These are phyloP conservation scores for Talaromyces wortmannii DNA, from an alignment of 495 filamentous ascomycete species.

Conservation along the genomic window DNA sequence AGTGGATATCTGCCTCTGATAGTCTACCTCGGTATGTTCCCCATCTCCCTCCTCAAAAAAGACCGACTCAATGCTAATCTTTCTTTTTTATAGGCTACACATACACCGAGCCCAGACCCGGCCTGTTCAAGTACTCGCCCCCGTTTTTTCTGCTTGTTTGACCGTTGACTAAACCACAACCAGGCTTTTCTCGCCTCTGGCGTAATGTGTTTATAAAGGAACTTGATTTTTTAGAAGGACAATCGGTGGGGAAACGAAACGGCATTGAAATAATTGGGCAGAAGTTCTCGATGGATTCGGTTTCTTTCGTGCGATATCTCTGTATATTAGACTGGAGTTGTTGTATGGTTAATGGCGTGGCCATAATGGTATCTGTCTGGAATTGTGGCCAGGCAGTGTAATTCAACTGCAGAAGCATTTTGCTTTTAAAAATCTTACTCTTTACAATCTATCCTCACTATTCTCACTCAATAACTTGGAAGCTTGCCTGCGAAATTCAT, in stretches of 20 bases:
- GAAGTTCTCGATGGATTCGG: not conserved
- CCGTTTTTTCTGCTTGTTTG: not conserved
- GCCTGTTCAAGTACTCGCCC: conserved; percentile 74
- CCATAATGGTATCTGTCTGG: not conserved
- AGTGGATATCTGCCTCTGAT: conserved; percentile 97
- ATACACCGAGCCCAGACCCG: conserved; percentile 82
- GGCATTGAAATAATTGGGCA: not conserved
- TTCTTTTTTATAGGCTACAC: conserved; percentile 63
- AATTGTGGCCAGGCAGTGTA: not conserved
- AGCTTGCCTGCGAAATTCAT: no score
- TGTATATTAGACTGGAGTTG: not conserved
- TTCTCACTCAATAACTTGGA: no score
- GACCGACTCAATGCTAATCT: conserved; percentile 7
- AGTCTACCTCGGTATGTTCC: conserved; percentile 80
- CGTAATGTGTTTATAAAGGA: conserved; percentile 14
- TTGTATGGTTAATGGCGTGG: not conserved
- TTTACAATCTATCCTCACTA: no score
- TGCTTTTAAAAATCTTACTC: no score
- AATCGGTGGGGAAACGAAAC: not conserved
- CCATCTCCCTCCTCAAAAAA: not conserved
- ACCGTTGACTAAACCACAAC: not conserved
- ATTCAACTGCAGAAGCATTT: not conserved
- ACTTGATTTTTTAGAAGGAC: not conserved
- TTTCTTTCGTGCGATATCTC: not conserved
- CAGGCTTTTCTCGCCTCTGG: conserved; percentile 70